phyloP scores from a whole-genome alignment of 1,139 yeast species.

The Zygosaccharomyces pseudobailii region DNA sequence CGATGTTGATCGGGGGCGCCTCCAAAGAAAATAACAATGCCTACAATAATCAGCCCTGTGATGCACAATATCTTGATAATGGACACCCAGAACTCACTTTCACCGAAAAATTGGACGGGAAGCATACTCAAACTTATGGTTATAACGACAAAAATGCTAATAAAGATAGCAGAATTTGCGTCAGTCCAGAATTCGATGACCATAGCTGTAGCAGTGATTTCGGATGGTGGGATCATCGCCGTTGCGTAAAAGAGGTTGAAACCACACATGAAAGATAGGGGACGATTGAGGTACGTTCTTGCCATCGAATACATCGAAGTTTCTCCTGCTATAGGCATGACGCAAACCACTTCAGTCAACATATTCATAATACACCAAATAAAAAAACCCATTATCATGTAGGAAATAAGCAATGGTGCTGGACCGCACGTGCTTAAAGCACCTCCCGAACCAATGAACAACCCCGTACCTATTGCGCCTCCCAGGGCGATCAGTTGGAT shows the following conservation, averaged over 20 bases:
- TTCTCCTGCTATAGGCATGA: slow-evolving; percentile 62
- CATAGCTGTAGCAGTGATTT: slow-evolving; percentile 66
- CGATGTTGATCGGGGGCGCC: slow-evolving; percentile 60
- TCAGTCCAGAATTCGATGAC: slow-evolving; percentile 64
- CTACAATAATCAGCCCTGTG: slow-evolving; percentile 63
- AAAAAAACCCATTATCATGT: slow-evolving; percentile 45
- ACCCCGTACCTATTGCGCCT: slow-evolving; percentile 73
- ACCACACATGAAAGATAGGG: slow-evolving; percentile 74
- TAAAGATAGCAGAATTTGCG: slow-evolving; percentile 60
- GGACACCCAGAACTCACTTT: slow-evolving; percentile 60
- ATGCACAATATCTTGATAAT: slow-evolving; percentile 58
- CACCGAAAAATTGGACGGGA: slow-evolving; percentile 63
- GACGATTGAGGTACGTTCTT: slow-evolving; percentile 54
- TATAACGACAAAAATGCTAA: slow-evolving; percentile 53
- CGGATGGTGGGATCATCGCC: slow-evolving; percentile 68
- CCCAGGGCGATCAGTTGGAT: slow-evolving; percentile 58
- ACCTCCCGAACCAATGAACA: slow-evolving; percentile 60
- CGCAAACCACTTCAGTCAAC: slow-evolving; percentile 62
- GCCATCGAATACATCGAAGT: slow-evolving; percentile 63
- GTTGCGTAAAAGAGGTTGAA: slow-evolving; percentile 63
- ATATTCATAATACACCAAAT: slow-evolving; percentile 66
- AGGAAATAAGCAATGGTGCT: slow-evolving; percentile 55
- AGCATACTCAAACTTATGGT: slow-evolving; percentile 53
- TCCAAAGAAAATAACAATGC: slow-evolving; percentile 64
- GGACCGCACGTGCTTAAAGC: slow-evolving; percentile 67